These are phyloP conservation scores for Fusarium pilosicola DNA, from an alignment of 2,329 filamentous ascomycete genomes.

Conservation along the genomic window DNA sequence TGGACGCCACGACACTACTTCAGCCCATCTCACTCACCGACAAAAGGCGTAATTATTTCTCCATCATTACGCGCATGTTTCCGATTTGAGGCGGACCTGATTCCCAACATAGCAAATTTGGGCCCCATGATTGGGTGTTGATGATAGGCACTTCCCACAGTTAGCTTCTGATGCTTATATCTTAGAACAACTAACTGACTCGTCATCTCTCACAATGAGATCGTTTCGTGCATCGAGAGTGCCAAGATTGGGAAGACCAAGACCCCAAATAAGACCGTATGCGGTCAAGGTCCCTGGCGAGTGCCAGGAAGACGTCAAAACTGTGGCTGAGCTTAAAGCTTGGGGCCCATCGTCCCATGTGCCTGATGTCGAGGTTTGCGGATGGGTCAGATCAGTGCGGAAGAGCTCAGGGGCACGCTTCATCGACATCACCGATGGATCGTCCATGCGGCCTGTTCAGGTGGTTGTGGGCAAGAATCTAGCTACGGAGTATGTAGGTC, in stretches of 20 bases:
- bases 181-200: conserved; percentile 9
- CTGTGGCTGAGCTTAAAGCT: conserved; percentile 66
- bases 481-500: conserved; percentile 72
- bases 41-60: conserved; percentile 1
- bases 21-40: conserved; percentile 19
- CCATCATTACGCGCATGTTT: conserved; percentile 9
- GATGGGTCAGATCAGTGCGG: conserved; percentile 84
- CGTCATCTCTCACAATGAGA: conserved; percentile 33
- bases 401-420: conserved; percentile 88
- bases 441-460: conserved; percentile 81
- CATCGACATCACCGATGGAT: conserved; percentile 87
- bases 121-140: not conserved
- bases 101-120: not conserved
- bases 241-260: conserved; percentile 9
- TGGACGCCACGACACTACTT: conserved; percentile 19
- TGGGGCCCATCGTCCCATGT: conserved; percentile 58
- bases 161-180: conserved; percentile 8
- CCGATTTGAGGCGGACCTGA: not conserved
- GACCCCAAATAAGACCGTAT: conserved; percentile 41
- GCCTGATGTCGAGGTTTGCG: conserved; percentile 71
- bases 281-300: conserved; percentile 48
- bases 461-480: conserved; percentile 78
- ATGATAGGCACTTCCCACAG: not conserved
- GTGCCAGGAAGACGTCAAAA: conserved; percentile 50
- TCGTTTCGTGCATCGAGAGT: conserved; percentile 28